A percentile compares a stretch with the other conserved stretches of the same genome.
phyloP scores from a whole-genome alignment of 2,329 filamentous ascomycete genomes.

The Aspergillus melleus region DNA sequence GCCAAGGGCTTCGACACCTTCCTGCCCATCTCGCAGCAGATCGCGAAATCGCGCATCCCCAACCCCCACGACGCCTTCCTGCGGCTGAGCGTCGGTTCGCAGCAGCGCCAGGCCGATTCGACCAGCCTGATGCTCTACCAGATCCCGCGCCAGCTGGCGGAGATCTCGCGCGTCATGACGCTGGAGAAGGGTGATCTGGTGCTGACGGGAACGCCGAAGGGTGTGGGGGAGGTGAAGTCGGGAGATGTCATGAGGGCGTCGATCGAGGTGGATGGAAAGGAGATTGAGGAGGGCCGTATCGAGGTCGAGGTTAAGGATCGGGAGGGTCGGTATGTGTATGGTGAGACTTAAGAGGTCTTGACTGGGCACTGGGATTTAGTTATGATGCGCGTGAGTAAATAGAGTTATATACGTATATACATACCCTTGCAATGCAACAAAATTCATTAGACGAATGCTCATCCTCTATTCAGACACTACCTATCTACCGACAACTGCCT shows the following conservation, averaged over 20 bases:
- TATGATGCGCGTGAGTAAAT: neutral
- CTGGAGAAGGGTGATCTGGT: constrained; percentile 89
- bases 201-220: constrained; percentile 95
- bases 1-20: constrained; percentile 99
- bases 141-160: constrained; percentile 81
- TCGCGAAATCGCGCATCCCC: constrained; percentile 75
- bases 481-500: neutral
- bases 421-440: constrained; percentile 1
- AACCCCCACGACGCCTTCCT: constrained; percentile 88
- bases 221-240: constrained; percentile 79
- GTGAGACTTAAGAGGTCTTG: constrained; percentile 58
- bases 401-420: constrained; percentile 9
- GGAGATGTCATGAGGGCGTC: constrained; percentile 88
- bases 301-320: constrained; percentile 81
- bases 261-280: constrained; percentile 74
- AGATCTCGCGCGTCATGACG: constrained; percentile 94
- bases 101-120: constrained; percentile 77
- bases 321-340: constrained; percentile 73
- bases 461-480: neutral
- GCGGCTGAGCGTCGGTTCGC: constrained; percentile 79
- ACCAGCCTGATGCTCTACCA: constrained; percentile 94
- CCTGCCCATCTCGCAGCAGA: constrained; percentile 78
- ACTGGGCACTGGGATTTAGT: neutral
- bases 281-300: constrained; percentile 80
- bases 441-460: neutral